Percentiles rank a stretch among this genome's conserved stretches.
phyloP scores from a whole-genome alignment of 2,329 filamentous ascomycete species.

The Cercospora sp. region DNA sequence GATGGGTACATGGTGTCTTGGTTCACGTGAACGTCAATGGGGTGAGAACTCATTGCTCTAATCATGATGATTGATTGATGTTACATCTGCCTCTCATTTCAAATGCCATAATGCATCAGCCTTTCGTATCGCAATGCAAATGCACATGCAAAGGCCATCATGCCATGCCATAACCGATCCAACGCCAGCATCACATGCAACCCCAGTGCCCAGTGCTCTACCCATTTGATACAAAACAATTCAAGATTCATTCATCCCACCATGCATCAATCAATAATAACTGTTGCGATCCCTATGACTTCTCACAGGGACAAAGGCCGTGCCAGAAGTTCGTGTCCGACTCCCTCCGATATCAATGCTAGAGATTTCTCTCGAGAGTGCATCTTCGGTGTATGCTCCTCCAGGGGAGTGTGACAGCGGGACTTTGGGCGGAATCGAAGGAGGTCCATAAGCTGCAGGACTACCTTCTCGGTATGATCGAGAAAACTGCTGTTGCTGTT shows the following conservation, averaged over 20 bases:
- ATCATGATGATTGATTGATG: no score
- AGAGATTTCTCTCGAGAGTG: conserved; percentile 69
- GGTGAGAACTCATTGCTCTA: no score
- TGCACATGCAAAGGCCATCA: not conserved
- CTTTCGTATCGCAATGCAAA: not conserved
- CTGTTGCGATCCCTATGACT: conserved; percentile 36
- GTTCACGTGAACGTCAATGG: no score
- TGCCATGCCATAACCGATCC: not conserved
- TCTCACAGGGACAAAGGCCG: conserved; percentile 35
- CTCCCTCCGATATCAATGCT: conserved; percentile 47
- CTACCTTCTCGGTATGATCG: conserved; percentile 38
- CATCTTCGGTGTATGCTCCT: conserved; percentile 49
- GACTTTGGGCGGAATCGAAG: conserved; percentile 26
- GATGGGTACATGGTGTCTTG: no score
- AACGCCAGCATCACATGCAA: not conserved
- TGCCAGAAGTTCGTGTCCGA: conserved; percentile 19
- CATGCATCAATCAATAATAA: conserved; percentile 29
- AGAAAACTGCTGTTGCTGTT: conserved; percentile 51
- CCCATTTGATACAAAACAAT: not conserved
- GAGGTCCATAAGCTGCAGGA: conserved; percentile 27
- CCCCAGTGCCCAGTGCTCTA: conserved; percentile 2
- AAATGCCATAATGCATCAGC: not conserved
- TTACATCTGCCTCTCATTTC: no score
- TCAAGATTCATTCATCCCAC: not conserved
- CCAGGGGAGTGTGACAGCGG: conserved; percentile 27